Conservation (phyloP, 2,329 filamentous ascomycete genomes). For the Raffaelea ambrosiae region DNA sequence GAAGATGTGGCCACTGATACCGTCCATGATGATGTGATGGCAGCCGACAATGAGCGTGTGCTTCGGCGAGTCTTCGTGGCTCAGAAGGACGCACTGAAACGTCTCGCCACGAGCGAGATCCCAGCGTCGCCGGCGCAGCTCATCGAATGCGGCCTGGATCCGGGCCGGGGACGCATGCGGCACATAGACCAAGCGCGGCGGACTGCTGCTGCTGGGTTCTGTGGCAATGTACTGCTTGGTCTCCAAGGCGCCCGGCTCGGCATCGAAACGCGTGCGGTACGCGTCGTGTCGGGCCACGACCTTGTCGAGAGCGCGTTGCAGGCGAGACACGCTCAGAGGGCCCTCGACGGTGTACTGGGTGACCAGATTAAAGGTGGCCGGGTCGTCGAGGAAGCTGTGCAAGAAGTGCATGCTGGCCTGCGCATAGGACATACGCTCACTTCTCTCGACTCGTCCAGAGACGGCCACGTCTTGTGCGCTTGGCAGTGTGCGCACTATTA, state of each 20-base stretch:
- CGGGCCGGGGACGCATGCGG: no score
- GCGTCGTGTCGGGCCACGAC: slow-evolving; percentile 23
- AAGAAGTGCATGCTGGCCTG: slow-evolving; percentile 30
- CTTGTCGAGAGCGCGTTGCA: slow-evolving; percentile 23
- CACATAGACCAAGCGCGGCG: no score
- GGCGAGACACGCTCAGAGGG: slow-evolving; percentile 16
- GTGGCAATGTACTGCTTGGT: neutral
- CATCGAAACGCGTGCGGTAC: slow-evolving; percentile 23
- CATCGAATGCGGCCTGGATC: neutral
- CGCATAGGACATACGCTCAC: slow-evolving; percentile 1
- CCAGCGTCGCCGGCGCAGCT: neutral
- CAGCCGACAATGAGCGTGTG: slow-evolving; percentile 33
- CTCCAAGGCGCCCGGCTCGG: slow-evolving; percentile 7
- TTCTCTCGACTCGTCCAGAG: no score
- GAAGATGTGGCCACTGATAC: slow-evolving; percentile 32
- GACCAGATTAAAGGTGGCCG: slow-evolving; percentile 30
- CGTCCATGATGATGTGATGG: slow-evolving; percentile 45
- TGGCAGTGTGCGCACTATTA: no score
- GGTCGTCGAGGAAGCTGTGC: slow-evolving; percentile 22
- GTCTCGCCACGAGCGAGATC: neutral
- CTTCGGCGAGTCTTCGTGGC: slow-evolving; percentile 3
- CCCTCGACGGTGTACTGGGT: slow-evolving; percentile 22
- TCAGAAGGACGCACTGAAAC: neutral
- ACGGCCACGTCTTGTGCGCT: no score
- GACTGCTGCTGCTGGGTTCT: neutral